phyloP scores from a whole-genome alignment of 1,139 yeast genomes.

The Ashbya aceris region DNA sequence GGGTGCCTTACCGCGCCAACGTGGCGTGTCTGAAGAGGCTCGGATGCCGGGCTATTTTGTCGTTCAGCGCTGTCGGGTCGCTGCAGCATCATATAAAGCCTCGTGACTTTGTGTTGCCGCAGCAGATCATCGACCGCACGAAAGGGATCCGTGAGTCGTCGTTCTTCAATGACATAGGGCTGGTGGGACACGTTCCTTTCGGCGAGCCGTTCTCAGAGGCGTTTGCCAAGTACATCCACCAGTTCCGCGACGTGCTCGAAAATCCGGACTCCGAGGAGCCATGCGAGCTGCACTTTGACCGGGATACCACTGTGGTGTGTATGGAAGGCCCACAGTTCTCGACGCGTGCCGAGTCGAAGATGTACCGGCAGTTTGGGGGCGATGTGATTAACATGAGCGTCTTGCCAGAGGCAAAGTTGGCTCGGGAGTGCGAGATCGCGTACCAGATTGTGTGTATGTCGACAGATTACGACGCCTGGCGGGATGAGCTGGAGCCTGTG shows the following conservation, averaged over 20 bases:
- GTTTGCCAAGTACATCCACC: conserved; percentile 56
- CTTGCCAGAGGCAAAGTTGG: conserved; percentile 90
- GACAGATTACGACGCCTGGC: conserved; percentile 98
- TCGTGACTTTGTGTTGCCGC: conserved; percentile 89
- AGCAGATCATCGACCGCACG: conserved; percentile 92
- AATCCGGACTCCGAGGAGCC: conserved; percentile 34
- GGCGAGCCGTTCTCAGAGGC: conserved; percentile 91
- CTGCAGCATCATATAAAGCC: conserved; percentile 83
- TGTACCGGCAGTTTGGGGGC: conserved; percentile 89
- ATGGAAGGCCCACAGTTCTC: conserved; percentile 99
- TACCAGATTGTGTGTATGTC: conserved; percentile 99
- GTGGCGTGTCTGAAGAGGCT: conserved; percentile 86
- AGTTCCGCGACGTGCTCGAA: conserved; percentile 46
- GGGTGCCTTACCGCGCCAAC: conserved; percentile 89
- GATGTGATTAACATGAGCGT: conserved; percentile 94
- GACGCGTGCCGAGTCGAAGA: conserved; percentile 90
- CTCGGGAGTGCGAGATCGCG: conserved; percentile 92
- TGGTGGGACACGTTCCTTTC: conserved; percentile 94
- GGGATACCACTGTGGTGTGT: conserved; percentile 76
- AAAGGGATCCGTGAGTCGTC: conserved; percentile 89
- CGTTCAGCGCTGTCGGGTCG: conserved; percentile 95
- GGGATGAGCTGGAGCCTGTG: conserved; percentile 88
- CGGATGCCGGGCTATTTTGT: conserved; percentile 81
- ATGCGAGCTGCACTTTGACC: conserved; percentile 33
- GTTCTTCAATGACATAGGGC: conserved; percentile 74